phyloP scores from a whole-genome alignment of 169 alveolate species.

The Theileria parva region DNA sequence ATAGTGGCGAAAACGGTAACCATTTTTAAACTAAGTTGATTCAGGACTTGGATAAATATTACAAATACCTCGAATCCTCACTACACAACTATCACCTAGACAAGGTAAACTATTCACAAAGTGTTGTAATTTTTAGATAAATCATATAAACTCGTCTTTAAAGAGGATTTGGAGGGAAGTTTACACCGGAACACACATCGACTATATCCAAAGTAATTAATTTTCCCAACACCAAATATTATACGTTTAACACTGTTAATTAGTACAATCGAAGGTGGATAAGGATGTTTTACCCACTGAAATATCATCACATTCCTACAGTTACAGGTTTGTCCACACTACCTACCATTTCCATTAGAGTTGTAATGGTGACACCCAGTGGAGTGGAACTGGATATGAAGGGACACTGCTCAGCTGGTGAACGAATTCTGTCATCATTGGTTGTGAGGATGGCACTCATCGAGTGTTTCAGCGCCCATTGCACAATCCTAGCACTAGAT shows the following conservation, averaged over 20 bases:
- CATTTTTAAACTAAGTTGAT: neutral
- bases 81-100: constrained; percentile 70
- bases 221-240: constrained; percentile 61
- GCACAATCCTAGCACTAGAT: constrained; percentile 98
- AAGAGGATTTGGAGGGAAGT: constrained; percentile 95
- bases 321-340: constrained; percentile 20
- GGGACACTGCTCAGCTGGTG: constrained; percentile 98
- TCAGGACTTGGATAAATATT: constrained; percentile 56
- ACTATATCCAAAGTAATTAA: constrained; percentile 79
- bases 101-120: constrained; percentile 24
- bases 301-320: constrained; percentile 48
- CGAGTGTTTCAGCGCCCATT: constrained; percentile 95
- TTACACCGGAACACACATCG: constrained; percentile 93
- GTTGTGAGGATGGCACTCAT: constrained; percentile 97
- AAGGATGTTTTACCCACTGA: constrained; percentile 18
- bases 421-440: constrained; percentile 94
- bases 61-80: constrained; percentile 68
- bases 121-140: constrained; percentile 81
- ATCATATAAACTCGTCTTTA: constrained; percentile 90
- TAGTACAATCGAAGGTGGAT: constrained; percentile 60
- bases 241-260: constrained; percentile 22
- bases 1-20: constrained; percentile 36
- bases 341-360: constrained; percentile 41
- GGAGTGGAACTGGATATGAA: constrained; percentile 89
- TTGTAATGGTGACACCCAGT: constrained; percentile 83